Evolutionary conservation across 2,329 filamentous ascomycete genomes (phyloP).

Genomic region (Epichloe baconii): DNA sequence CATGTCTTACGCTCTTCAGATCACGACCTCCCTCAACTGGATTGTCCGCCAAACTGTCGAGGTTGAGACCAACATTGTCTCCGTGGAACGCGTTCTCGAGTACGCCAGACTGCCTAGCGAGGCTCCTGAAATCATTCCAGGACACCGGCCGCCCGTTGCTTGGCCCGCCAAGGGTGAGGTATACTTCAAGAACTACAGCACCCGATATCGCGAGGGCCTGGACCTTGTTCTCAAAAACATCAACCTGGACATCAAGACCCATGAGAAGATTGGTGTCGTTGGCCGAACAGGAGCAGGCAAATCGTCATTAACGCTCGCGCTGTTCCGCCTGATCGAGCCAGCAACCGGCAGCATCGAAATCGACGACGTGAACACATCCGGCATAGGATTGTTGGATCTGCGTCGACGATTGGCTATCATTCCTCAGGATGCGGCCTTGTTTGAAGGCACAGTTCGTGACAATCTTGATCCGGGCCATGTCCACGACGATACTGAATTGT

Average conservation of each 20-base stretch:
- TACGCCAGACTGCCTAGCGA: slow-evolving; percentile 87
- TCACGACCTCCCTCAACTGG: slow-evolving; percentile 96
- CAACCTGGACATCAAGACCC: slow-evolving; percentile 81
- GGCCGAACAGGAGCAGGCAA: slow-evolving; percentile 94
- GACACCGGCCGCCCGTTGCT: slow-evolving; percentile 71
- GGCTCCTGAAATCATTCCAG: slow-evolving; percentile 84
- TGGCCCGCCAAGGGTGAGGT: slow-evolving; percentile 88
- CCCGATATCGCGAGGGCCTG: slow-evolving; percentile 77
- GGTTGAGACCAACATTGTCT: slow-evolving; percentile 99
- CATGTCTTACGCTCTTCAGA: slow-evolving; percentile 96
- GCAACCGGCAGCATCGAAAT: slow-evolving; percentile 74
- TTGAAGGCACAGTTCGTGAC: slow-evolving; percentile 84
- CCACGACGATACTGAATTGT: slow-evolving; percentile 92
- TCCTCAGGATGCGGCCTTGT: slow-evolving; percentile 91
- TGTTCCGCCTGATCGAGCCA: slow-evolving; percentile 94
- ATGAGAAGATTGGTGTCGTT: slow-evolving; percentile 96
- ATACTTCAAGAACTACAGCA: slow-evolving; percentile 86
- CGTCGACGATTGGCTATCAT: slow-evolving; percentile 88
- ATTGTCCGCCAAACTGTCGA: slow-evolving; percentile 97
- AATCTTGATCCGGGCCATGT: slow-evolving; percentile 92
- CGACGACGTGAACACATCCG: slow-evolving; percentile 77
- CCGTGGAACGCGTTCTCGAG: slow-evolving; percentile 92
- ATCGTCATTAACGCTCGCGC: slow-evolving; percentile 77
- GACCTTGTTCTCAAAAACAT: slow-evolving; percentile 91
- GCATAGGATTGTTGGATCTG: slow-evolving; percentile 80